phyloP scores from a whole-genome alignment of 345 rosid genomes.

The Linum lewisii region DNA sequence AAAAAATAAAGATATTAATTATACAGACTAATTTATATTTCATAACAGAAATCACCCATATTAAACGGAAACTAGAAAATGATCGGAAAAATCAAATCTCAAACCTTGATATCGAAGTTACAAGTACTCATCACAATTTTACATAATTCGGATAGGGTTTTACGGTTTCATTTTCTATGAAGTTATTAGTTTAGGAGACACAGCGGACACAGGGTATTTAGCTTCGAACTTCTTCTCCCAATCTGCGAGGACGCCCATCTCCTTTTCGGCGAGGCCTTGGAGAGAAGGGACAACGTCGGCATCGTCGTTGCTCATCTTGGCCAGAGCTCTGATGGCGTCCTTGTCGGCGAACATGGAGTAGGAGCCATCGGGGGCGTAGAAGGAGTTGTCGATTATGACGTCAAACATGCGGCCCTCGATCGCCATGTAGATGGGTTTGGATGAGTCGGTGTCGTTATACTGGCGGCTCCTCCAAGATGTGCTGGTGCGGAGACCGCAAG shows the following conservation, averaged over 20 bases:
- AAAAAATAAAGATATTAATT: too few relatives aligned
- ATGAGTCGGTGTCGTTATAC: constrained; percentile 59
- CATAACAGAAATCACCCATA: too few relatives aligned
- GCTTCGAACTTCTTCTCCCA: constrained; percentile 90
- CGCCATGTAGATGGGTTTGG: constrained; percentile 81
- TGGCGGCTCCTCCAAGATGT: too few relatives aligned
- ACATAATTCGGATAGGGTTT: too few relatives aligned
- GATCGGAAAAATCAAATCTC: too few relatives aligned
- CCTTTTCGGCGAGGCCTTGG: constrained; percentile 68
- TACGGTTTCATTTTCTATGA: too few relatives aligned
- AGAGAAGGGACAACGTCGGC: constrained; percentile 58
- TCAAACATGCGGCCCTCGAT: constrained; percentile 70
- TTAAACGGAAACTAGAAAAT: too few relatives aligned
- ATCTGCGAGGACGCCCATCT: constrained; percentile 56
- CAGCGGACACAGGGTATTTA: constrained; percentile 82
- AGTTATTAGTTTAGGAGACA: constrained; percentile 20
- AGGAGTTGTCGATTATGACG: constrained; percentile 63
- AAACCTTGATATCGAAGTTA: too few relatives aligned
- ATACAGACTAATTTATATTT: too few relatives aligned
- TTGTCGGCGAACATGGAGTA: constrained; percentile 72
- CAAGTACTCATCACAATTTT: too few relatives aligned
- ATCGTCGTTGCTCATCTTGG: constrained; percentile 89
- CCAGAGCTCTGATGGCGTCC: constrained; percentile 80
- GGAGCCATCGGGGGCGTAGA: constrained; percentile 67
- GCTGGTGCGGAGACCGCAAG: too few relatives aligned